Conservation (phyloP, 2,329 filamentous ascomycete species). For the Stromatinia cepivora region DNA sequence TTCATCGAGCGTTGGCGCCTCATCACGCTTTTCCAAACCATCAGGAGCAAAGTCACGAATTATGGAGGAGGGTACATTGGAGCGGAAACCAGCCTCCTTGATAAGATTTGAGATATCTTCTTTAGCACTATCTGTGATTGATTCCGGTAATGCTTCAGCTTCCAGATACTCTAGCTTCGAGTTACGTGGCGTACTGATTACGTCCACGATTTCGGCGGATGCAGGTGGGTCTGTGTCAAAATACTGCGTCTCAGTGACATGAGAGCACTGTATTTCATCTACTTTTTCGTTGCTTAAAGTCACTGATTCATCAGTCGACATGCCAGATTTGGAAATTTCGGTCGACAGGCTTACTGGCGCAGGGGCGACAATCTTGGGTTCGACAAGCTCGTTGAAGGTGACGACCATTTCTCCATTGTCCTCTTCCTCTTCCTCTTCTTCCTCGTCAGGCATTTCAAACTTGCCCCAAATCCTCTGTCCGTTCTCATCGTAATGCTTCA, state of each 20-base stretch:
- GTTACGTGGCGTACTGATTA: background rate
- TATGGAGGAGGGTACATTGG: conserved; percentile 46
- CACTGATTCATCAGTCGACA: conserved; percentile 20
- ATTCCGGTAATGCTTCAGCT: conserved; percentile 35
- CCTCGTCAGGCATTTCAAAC: conserved; percentile 71
- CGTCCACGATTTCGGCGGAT: background rate
- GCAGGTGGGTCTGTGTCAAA: conserved; percentile 25
- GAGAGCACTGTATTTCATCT: conserved; percentile 33
- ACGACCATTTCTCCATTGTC: conserved; percentile 64
- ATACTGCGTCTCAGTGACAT: conserved; percentile 36
- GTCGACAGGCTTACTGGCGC: conserved; percentile 36
- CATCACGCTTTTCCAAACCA: conserved; percentile 33
- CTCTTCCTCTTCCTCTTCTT: conserved; percentile 53
- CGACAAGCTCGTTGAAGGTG: conserved; percentile 62
- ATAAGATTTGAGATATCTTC: conserved; percentile 49
- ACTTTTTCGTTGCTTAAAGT: conserved; percentile 12
- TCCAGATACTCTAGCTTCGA: conserved; percentile 11
- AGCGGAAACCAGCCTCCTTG: conserved; percentile 50
- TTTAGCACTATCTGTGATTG: conserved; percentile 34
- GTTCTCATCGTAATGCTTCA: conserved; percentile 64
- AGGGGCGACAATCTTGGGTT: conserved; percentile 63
- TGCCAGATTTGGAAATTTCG: conserved; percentile 15
- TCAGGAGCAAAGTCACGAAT: conserved; percentile 36
- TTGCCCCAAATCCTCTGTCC: conserved; percentile 74
- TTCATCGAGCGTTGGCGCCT: conserved; percentile 32